These are phyloP conservation scores for Pestalotiopsis sp. DNA, from an alignment of 2,329 filamentous ascomycete genomes.

Conservation along the genomic window DNA sequence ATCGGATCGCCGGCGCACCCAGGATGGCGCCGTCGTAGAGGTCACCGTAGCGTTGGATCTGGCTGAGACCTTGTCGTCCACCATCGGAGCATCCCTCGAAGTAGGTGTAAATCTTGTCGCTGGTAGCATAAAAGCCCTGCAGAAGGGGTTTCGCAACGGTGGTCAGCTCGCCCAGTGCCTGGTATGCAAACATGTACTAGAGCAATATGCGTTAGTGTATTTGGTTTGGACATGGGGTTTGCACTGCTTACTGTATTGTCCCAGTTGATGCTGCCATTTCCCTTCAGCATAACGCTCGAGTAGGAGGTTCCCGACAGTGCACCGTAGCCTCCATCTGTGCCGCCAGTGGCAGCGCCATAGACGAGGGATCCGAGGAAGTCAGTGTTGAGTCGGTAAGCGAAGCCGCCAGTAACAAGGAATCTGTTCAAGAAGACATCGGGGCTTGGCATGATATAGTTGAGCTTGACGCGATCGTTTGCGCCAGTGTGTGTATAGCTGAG, in stretches of 20 bases:
- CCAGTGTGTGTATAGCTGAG: constrained; percentile 5
- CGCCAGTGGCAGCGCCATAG: constrained; percentile 7
- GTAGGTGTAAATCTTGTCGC: constrained; percentile 14
- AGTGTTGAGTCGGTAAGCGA: not conserved
- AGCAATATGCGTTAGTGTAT: not conserved
- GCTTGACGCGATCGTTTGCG: constrained; percentile 20
- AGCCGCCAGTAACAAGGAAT: constrained; percentile 1
- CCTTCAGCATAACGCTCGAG: not conserved
- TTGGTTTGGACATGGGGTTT: not conserved
- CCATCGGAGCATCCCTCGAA: constrained; percentile 9
- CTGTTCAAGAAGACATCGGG: constrained; percentile 38
- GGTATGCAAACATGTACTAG: constrained; percentile 32
- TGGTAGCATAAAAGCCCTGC: constrained; percentile 33
- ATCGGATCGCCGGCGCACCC: constrained; percentile 7
- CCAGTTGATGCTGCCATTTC: constrained; percentile 6
- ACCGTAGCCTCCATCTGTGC: constrained; percentile 6
- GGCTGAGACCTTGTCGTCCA: constrained; percentile 6
- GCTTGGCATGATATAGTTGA: constrained; percentile 6
- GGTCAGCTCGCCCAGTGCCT: constrained; percentile 8
- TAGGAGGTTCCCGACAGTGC: constrained; percentile 7
- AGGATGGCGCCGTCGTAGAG: constrained; percentile 7
- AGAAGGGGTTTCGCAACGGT: constrained; percentile 6
- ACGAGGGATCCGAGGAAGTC: constrained; percentile 5
- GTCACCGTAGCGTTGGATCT: constrained; percentile 5
- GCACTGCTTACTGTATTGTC: constrained; percentile 22